Base-by-base conservation (phyloP, 768 basidiomycete genomes). In the Rhodotorula sphaerocarpa region DNA sequence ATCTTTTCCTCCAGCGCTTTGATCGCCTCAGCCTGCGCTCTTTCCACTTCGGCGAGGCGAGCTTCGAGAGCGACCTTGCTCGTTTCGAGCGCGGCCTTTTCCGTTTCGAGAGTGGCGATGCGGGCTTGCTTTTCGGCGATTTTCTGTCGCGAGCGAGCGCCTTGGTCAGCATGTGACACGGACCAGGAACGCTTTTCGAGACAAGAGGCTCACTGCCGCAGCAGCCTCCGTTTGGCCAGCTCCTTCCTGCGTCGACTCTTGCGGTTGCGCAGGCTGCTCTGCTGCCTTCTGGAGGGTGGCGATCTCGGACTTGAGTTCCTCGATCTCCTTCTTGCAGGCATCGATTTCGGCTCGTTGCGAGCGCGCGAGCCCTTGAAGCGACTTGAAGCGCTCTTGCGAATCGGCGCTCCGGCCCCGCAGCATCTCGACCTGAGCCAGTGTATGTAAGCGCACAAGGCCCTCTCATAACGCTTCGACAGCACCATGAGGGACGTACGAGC, bases 261-360 rank as follows among this genome's bases (percentile, higher is more conserved):
- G 59, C 20, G 44, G 31, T 21, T 23, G 5, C 54, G 25, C 3
- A 36, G 31, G 44, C 61, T 47, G 20, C 63, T 53, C 4, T 54
- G 10, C 21, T 65, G 43, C 23, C 59, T 34, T 36, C 59, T 30
- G 34, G 57, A 21, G 48, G 59, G 59, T 46, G 42, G 47, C 56
- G 51, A 63, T 57, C 39, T 63, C 57, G 39, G 73, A 55, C 61
- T 68, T 53, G 69, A 75, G 67, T 73, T 75, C 66, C 67, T 75
- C 56, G 45, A 67, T 72, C 72, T 72, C 70, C 66, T 45, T 72
- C 62, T 25, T 64, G 45, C 52, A 68, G 48, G 33, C 59, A 46
- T 58, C 61, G 54, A 50, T 63, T 57, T 50, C 68, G 69, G 55
- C 68, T 43, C 59, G 57, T 21, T 55, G 59, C 14, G 46, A 34